Evolutionary conservation across 768 basidiomycete species (phyloP), one percentile per base, ranked within the genome.

Genomic region (Lyophyllum decastes): DNA sequence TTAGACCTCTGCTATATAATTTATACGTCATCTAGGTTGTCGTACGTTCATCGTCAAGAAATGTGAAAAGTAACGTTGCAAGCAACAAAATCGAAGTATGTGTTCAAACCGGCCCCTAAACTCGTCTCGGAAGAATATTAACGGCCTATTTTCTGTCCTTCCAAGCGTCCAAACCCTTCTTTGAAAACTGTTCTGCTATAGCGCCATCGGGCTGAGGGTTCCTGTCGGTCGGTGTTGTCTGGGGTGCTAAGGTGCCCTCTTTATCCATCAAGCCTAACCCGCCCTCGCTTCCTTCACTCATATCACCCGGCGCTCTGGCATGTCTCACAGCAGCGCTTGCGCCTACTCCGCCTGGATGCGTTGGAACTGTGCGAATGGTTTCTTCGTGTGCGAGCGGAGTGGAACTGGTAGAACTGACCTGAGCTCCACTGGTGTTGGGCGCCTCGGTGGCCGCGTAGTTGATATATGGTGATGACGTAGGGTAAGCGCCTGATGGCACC

Each of bases 401-500:
- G 35, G 76, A 67, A 60, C 76, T 74, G 17, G 81, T 79, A 16
- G 82, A 81, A 66, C 75, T 75, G 43, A 76, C 69, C 57, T 75
- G 69, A 22, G 64, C 63, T 48, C 67, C 74, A 46, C 70, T 64
- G 2, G 70, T 62, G 27, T 73, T 69, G 34, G 79, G 75, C 17
- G 78, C 68, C 48, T 74, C 76, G 5, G 82, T 73, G 34, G 80
- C 51, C 12, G 70, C 55, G 70, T 72, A 77, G 66, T 74, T 76
- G 54, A 75, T 70, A 61, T 77, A 81, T 17, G 84, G 75, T 1
- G 76, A 69, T 21, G 81, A 79, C 27, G 77, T 76, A 41, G 82
- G 78, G 68, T 85, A 86, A 5, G 88, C 89, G 62, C 89, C 89
- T 11, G 84, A 82, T 1, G 89, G 89, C n/a, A 91, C 87, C 62